These are phyloP conservation scores for Podaxis sp. DNA, from an alignment of 768 basidiomycete genomes.

Conservation along the genomic window DNA sequence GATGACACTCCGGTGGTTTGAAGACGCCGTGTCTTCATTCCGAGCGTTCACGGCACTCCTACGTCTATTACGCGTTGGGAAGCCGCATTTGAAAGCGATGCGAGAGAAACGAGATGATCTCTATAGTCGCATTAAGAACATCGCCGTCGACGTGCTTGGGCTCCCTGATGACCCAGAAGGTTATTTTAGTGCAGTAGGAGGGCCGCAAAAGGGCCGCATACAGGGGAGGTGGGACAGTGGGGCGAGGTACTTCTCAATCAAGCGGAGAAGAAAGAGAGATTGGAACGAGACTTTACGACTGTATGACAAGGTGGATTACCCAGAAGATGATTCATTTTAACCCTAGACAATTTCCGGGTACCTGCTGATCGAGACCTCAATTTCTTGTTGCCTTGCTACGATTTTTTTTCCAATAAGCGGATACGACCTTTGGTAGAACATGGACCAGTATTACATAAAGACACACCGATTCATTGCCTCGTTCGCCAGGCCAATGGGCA, in stretches of 20 bases:
- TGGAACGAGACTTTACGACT: slow-evolving; percentile 85
- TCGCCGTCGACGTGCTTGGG: slow-evolving; percentile 53
- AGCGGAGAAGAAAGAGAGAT: slow-evolving; percentile 75
- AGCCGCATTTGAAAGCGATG: slow-evolving; percentile 48
- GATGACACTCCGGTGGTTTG: slow-evolving; percentile 85
- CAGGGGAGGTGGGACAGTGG: slow-evolving; percentile 64
- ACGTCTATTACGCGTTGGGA: slow-evolving; percentile 61
- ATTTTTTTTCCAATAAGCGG: neutral
- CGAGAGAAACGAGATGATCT: slow-evolving; percentile 50
- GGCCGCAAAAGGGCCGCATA: slow-evolving; percentile 68
- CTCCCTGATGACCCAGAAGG: slow-evolving; percentile 68
- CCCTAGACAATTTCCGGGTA: neutral
- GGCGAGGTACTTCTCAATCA: slow-evolving; percentile 75
- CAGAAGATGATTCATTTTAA: slow-evolving; percentile 41
- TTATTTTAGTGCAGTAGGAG: slow-evolving; percentile 56
- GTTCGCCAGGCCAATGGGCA: neutral
- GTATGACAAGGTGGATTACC: slow-evolving; percentile 82
- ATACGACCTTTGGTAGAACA: neutral
- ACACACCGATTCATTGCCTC: neutral
- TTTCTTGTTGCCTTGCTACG: neutral
- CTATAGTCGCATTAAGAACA: slow-evolving; percentile 59
- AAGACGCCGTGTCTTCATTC: slow-evolving; percentile 76
- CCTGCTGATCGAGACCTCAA: neutral
- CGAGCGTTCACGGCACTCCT: slow-evolving; percentile 65
- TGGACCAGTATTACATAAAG: neutral